phyloP scores from a whole-genome alignment of 1,139 yeast species.

The Pneumocystis wakefieldiae region DNA sequence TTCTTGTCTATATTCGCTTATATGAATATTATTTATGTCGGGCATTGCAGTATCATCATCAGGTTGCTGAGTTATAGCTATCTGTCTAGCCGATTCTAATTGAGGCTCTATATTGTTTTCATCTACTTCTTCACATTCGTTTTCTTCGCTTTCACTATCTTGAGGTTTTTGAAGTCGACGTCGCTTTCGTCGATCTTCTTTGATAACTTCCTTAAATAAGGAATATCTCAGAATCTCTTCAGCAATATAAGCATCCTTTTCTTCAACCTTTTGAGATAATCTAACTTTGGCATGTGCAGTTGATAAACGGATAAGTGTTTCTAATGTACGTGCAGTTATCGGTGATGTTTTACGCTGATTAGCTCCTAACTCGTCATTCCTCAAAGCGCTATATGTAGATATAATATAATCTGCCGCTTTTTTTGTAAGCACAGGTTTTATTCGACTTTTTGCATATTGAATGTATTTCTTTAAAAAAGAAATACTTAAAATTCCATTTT shows the following conservation, averaged over 20 bases:
- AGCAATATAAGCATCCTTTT: slow-evolving; percentile 73
- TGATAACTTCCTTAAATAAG: slow-evolving; percentile 54
- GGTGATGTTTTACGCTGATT: slow-evolving; percentile 81
- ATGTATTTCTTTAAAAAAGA: slow-evolving; percentile 82
- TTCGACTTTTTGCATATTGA: slow-evolving; percentile 84
- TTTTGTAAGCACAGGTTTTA: slow-evolving; percentile 64
- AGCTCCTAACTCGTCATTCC: slow-evolving; percentile 63
- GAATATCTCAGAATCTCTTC: slow-evolving; percentile 75
- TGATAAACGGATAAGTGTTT: slow-evolving; percentile 84
- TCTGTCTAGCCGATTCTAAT: not conserved
- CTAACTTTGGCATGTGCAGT: slow-evolving; percentile 96
- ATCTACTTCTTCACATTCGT: slow-evolving; percentile 15
- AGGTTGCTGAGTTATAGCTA: slow-evolving; percentile 10
- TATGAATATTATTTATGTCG: slow-evolving; percentile 7
- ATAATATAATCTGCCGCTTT: slow-evolving; percentile 75
- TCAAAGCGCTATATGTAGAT: slow-evolving; percentile 57
- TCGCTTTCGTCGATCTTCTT: slow-evolving; percentile 23
- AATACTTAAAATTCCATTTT: slow-evolving; percentile 57
- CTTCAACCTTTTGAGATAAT: slow-evolving; percentile 57
- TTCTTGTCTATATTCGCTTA: slow-evolving; percentile 14
- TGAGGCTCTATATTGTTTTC: slow-evolving; percentile 20
- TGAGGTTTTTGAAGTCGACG: slow-evolving; percentile 16
- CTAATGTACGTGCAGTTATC: slow-evolving; percentile 93
- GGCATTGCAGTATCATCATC: slow-evolving; percentile 12
- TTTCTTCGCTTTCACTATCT: slow-evolving; percentile 20